These are phyloP conservation scores for Solanum rostratum DNA, from an alignment of 257 asterid genomes.

Conservation along the genomic window DNA sequence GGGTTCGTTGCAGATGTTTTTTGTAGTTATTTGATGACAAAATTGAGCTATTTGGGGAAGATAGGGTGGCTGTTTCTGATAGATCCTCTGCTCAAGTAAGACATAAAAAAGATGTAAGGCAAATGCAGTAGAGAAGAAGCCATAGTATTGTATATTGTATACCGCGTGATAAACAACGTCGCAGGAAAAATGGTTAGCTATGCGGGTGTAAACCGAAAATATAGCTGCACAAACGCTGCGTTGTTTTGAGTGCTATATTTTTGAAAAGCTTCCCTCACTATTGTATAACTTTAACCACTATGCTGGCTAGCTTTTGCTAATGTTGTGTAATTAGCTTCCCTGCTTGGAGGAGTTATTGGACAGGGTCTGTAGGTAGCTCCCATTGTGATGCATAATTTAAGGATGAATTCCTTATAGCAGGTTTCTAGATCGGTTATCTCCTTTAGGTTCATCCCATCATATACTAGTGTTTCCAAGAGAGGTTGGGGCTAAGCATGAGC, in stretches of 20 bases:
- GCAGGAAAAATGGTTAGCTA: too few relatives aligned
- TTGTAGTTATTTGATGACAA: neutral
- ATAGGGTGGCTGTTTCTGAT: too few relatives aligned
- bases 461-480: neutral
- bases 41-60: neutral
- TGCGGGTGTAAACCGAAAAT: too few relatives aligned
- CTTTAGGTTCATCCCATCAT: neutral
- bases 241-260: too few relatives aligned
- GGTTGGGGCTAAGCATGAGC: neutral
- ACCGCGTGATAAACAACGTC: too few relatives aligned
- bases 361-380: neutral
- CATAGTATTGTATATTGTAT: too few relatives aligned
- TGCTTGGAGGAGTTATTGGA: neutral
- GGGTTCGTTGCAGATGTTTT: neutral
- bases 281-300: neutral
- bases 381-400: neutral
- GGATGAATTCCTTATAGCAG: neutral
- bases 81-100: too few relatives aligned
- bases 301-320: neutral
- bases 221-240: too few relatives aligned
- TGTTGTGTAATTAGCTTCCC: neutral
- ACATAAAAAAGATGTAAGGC: too few relatives aligned
- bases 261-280: too few relatives aligned
- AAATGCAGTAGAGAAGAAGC: too few relatives aligned
- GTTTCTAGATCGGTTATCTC: neutral